Conservation (phyloP, 208 protist genomes). For the Novymonas esmeraldas region DNA sequence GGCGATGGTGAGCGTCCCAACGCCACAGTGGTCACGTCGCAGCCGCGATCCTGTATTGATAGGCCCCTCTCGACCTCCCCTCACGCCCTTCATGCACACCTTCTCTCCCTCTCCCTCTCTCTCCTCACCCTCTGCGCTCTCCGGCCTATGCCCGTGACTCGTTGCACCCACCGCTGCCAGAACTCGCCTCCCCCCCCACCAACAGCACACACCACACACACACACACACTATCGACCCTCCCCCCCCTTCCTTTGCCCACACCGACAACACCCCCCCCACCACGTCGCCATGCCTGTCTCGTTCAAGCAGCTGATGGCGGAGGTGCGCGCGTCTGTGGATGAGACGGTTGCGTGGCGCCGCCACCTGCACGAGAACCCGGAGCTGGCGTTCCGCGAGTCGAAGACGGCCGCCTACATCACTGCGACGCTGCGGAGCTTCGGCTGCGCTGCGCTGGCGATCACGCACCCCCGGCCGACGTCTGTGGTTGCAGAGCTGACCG, state of each 20-base stretch:
- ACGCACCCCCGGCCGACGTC: conserved; percentile 44
- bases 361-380: conserved; percentile 64
- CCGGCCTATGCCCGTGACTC: neutral
- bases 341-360: conserved; percentile 65
- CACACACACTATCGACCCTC: neutral
- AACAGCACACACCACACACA: no score
- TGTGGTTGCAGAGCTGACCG: conserved; percentile 58
- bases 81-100: no score
- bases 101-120: neutral
- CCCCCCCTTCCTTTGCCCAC: neutral
- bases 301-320: conserved; percentile 34
- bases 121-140: neutral
- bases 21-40: no score
- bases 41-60: no score
- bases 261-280: neutral
- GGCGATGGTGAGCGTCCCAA: no score
- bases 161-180: no score
- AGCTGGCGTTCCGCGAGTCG: conserved; percentile 51
- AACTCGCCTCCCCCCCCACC: no score
- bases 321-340: conserved; percentile 26
- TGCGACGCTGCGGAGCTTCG: conserved; percentile 36
- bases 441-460: conserved; percentile 40
- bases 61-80: no score
- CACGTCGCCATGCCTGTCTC: conserved; percentile 12
- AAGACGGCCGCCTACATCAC: conserved; percentile 56